These are phyloP conservation scores for Pelargonium citronellum DNA, from an alignment of 441 rosid genomes.

Conservation along the genomic window DNA sequence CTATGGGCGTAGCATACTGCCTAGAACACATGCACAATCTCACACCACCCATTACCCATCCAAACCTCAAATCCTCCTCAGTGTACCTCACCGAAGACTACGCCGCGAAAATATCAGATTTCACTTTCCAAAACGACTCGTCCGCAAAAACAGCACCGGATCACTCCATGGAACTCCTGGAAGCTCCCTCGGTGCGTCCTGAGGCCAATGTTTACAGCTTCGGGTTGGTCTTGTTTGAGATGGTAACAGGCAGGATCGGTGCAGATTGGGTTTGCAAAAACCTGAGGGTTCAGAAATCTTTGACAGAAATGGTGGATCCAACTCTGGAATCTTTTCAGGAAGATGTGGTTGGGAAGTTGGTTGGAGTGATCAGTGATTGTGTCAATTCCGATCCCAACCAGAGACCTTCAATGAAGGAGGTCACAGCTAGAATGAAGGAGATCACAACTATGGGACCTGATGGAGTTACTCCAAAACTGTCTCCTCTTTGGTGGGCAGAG, in stretches of 20 bases:
- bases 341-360: constrained; percentile 43
- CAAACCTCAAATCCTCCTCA: constrained; percentile 56
- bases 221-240: constrained; percentile 61
- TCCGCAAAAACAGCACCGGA: constrained; percentile 37
- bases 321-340: constrained; percentile 49
- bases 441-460: constrained; percentile 70
- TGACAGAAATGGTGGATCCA: constrained; percentile 56
- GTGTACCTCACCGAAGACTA: constrained; percentile 76
- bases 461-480: constrained; percentile 64
- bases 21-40: constrained; percentile 84
- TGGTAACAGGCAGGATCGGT: constrained; percentile 64
- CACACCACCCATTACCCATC: constrained; percentile 57
- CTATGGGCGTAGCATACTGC: constrained; percentile 87
- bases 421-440: constrained; percentile 51
- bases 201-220: constrained; percentile 56
- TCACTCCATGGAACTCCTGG: constrained; percentile 32
- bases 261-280: constrained; percentile 36
- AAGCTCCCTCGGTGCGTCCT: constrained; percentile 33
- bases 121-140: constrained; percentile 47
- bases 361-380: constrained; percentile 60
- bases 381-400: constrained; percentile 48
- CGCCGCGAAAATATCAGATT: constrained; percentile 86
- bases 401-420: constrained; percentile 56
- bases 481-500: constrained; percentile 96
- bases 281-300: constrained; percentile 29